phyloP scores from a whole-genome alignment of 352 stramenopile genomes.

The Pythium diclinum region DNA sequence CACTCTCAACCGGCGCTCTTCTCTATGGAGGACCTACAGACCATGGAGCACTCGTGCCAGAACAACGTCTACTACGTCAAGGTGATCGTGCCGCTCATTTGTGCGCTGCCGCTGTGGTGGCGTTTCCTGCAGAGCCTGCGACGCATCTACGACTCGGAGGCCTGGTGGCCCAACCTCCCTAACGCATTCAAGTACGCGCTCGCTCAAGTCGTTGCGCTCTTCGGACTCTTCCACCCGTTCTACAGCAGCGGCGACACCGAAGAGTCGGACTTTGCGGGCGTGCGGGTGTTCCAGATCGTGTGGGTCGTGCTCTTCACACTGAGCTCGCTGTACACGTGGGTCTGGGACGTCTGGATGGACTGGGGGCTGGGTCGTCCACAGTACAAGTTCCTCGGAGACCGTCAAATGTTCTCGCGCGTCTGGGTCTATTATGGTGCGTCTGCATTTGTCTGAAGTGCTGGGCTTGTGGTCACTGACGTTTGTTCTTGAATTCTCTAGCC shows the following conservation, averaged over 20 bases:
- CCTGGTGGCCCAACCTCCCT: constrained; percentile 93
- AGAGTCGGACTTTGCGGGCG: constrained; percentile 11
- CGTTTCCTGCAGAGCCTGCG: constrained; percentile 96
- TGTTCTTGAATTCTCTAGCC: constrained; percentile 18
- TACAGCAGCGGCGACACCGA: constrained; percentile 36
- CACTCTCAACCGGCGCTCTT: constrained; percentile 3
- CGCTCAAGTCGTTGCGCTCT: constrained; percentile 79
- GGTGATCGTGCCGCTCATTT: constrained; percentile 93
- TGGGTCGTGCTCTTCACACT: constrained; percentile 81
- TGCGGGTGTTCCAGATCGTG: constrained; percentile 47
- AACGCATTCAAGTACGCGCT: constrained; percentile 96
- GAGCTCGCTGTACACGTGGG: constrained; percentile 78
- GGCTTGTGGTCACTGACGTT: background rate
- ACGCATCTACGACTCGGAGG: constrained; percentile 93
- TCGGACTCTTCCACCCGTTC: constrained; percentile 84
- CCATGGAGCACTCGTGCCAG: constrained; percentile 31
- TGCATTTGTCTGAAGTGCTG: background rate
- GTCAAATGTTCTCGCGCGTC: constrained; percentile 81
- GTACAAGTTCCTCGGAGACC: constrained; percentile 72
- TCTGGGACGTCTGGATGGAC: constrained; percentile 87
- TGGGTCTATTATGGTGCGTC: constrained; percentile 69
- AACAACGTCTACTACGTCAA: constrained; percentile 93
- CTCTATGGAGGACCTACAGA: constrained; percentile 17
- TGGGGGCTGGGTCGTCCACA: constrained; percentile 80
- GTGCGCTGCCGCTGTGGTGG: constrained; percentile 93